Base-by-base conservation (phyloP, 2,329 filamentous ascomycete species). In the Emmonsiellopsis sp. region DNA sequence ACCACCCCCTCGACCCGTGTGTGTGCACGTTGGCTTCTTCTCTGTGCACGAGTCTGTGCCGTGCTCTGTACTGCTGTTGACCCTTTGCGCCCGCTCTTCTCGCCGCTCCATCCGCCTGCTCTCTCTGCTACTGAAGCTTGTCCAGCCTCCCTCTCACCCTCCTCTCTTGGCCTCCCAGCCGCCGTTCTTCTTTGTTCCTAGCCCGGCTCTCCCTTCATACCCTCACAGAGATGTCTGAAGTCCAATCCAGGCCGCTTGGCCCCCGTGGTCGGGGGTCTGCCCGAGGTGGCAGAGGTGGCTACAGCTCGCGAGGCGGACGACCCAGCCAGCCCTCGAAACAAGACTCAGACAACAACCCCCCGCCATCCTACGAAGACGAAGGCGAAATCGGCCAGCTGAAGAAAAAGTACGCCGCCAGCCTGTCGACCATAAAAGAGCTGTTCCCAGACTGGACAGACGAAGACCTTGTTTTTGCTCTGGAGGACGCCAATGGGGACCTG, bases 381-480 rank as follows among this genome's bases (percentile, higher is more conserved):
- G 87, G 89, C 70, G 91, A 96, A 73, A 81, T 97, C 61, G 88
- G 86, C 67, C 84, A 94, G 74, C 83, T 97, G 69, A 94, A 94
- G 81, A 90, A 89, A 78, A 84, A 88, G 71, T 93, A 95, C 69
- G 81, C 86, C 65, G 76, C 77, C 66, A 88, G 92, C 75, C 81
- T 95, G 63, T 78, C 79, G 58, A 83, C 85, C 65, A 84, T 98
- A 70, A 90, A 89, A 76, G 91, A 95, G 71, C 85, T 97, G 76
- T 96, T 95, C 76, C 84, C 89, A 56, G 86, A 90, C 72, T 97
- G 92, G 93, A 92, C 90, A 63, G 89, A 95, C 67, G 89, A 91
- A 71, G 92, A 97, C 71, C 83, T 97, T 59, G 83, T 97, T 59
- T 93, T 93, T 70, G 91, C 91, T 58, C 79, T 98, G 56, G 84